These are phyloP conservation scores for Mortierella alpina DNA, from an alignment of 192 early-diverging fungal species.

Conservation along the genomic window DNA sequence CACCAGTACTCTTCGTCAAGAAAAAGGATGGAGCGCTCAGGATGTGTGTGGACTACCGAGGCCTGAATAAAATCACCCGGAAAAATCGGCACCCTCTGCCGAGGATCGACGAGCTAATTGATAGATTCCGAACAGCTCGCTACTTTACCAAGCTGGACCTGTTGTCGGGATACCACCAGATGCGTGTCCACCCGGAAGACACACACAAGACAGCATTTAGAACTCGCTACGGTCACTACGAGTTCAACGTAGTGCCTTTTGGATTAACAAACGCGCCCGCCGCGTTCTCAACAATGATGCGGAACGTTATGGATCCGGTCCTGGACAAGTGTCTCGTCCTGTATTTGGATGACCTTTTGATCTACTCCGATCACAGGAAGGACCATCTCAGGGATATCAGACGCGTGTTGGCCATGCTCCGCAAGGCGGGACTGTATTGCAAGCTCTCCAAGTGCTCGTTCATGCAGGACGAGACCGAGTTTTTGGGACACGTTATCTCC, in stretches of 20 bases:
- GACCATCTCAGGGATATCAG: conserved; percentile 39
- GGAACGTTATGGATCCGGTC: conserved; percentile 34
- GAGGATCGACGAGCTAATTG: conserved; percentile 60
- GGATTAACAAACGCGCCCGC: conserved; percentile 72
- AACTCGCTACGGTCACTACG: conserved; percentile 46
- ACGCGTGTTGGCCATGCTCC: conserved; percentile 18
- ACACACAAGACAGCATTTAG: conserved; percentile 40
- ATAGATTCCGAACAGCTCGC: conserved; percentile 15
- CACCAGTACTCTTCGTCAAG: too few species aligned
- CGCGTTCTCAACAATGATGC: conserved; percentile 62
- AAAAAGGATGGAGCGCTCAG: neutral
- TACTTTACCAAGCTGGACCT: conserved; percentile 61
- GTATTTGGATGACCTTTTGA: conserved; percentile 55
- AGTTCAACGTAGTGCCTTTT: conserved; percentile 71
- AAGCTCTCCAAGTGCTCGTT: conserved; percentile 50
- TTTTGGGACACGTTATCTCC: conserved; percentile 33
- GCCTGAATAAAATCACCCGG: conserved; percentile 60
- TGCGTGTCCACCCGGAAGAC: conserved; percentile 46
- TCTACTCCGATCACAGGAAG: conserved; percentile 28
- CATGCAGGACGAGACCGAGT: conserved; percentile 27
- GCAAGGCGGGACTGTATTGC: conserved; percentile 11
- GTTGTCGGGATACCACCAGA: conserved; percentile 54
- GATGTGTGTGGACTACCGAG: conserved; percentile 61
- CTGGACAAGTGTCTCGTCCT: conserved; percentile 29
- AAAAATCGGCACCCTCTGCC: conserved; percentile 62